Evolutionary conservation across 2,329 filamentous ascomycete genomes (phyloP).

Genomic region (Cercospora sesami): DNA sequence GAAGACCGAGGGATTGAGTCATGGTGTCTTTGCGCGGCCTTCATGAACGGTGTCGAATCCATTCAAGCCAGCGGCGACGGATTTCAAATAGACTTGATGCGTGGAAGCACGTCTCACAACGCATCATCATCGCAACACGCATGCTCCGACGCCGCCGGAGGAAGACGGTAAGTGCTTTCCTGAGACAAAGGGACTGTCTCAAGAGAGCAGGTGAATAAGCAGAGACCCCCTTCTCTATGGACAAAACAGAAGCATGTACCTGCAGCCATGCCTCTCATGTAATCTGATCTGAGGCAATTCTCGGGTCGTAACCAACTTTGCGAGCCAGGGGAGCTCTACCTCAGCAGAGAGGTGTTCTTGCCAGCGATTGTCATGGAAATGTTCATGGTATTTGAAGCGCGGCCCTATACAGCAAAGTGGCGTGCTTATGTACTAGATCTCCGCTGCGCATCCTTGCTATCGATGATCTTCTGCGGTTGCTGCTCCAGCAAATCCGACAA

Average conservation of each 20-base stretch:
- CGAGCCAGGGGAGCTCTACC: no score
- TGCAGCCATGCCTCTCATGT: no score
- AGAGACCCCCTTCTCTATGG: no score
- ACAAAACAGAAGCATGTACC: no score
- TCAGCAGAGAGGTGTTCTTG: no score
- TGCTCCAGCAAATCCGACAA: slow-evolving; percentile 5
- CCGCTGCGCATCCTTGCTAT: background rate
- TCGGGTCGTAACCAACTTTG: no score
- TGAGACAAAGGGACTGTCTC: background rate
- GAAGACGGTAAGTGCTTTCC: background rate
- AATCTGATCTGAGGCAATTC: no score
- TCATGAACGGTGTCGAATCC: background rate
- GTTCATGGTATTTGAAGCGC: no score
- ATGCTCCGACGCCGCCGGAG: background rate
- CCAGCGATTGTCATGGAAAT: no score
- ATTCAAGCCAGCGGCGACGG: background rate
- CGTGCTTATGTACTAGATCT: slow-evolving; percentile 6
- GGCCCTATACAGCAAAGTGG: background rate
- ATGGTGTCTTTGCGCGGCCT: background rate
- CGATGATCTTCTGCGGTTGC: background rate
- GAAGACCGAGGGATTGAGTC: background rate
- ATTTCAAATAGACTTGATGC: no score
- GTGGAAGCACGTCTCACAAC: background rate
- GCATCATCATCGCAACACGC: background rate
- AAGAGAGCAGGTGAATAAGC: no score